Conservation (phyloP, 2,329 filamentous ascomycete species). For the Colletotrichum sp. region DNA sequence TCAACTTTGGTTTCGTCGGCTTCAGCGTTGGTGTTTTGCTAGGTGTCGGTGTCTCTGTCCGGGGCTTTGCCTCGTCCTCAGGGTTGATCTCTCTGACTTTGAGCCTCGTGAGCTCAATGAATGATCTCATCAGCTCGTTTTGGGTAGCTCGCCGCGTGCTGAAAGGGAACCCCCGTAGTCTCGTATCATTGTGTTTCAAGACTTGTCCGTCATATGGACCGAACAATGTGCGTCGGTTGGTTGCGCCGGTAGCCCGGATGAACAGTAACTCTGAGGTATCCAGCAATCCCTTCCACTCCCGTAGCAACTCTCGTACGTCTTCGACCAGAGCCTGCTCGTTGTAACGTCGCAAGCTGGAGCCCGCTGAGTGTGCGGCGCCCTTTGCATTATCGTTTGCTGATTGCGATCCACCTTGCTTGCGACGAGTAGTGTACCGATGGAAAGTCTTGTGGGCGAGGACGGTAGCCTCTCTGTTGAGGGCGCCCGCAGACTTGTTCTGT, state of each 20-base stretch:
- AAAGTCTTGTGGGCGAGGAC: slow-evolving; percentile 97
- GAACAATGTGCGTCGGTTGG: slow-evolving; percentile 86
- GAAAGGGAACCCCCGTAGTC: slow-evolving; percentile 90
- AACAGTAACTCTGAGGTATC: slow-evolving; percentile 87
- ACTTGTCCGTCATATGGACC: slow-evolving; percentile 91
- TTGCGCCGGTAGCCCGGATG: slow-evolving; percentile 84
- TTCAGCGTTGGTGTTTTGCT: slow-evolving; percentile 42
- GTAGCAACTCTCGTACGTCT: slow-evolving; percentile 83
- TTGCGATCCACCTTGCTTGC: slow-evolving; percentile 96
- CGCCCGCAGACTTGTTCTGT: slow-evolving; percentile 71
- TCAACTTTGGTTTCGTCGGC: slow-evolving; percentile 66
- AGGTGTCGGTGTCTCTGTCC: slow-evolving; percentile 37
- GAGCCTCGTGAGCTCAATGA: slow-evolving; percentile 89
- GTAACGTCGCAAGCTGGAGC: slow-evolving; percentile 86
- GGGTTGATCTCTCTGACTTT: slow-evolving; percentile 84
- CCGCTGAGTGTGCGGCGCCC: slow-evolving; percentile 91
- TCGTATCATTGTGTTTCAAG: slow-evolving; percentile 76
- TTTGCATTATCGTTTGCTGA: slow-evolving; percentile 95
- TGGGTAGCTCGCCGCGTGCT: slow-evolving; percentile 91
- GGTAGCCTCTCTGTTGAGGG: slow-evolving; percentile 83
- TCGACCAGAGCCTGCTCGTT: slow-evolving; percentile 90
- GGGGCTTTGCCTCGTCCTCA: slow-evolving; percentile 54
- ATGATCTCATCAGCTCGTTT: slow-evolving; percentile 91
- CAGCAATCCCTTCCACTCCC: slow-evolving; percentile 85
- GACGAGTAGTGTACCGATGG: slow-evolving; percentile 92